Evolutionary conservation across 148 eudicot species (phyloP).

Genomic region (Chenopodium album): DNA sequence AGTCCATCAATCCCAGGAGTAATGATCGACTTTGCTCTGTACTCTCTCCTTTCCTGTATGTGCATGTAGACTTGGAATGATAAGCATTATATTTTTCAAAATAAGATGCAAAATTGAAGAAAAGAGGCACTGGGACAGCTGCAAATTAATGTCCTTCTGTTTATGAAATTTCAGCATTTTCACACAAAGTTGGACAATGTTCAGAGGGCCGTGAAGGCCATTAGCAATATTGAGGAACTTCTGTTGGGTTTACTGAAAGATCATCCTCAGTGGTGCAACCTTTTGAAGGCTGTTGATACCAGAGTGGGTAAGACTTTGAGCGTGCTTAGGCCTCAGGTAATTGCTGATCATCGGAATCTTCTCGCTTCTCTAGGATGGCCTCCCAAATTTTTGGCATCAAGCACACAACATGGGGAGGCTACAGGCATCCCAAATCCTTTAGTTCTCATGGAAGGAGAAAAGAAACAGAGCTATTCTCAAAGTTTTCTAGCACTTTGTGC

Average conservation of each 20-base stretch:
- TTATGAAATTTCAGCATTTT: constrained; percentile 31
- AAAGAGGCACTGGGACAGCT: neutral
- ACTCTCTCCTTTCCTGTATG: constrained; percentile 20
- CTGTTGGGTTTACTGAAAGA: constrained; percentile 28
- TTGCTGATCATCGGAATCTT: constrained; percentile 50
- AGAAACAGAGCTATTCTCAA: constrained; percentile 41
- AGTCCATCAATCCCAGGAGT: constrained; percentile 30
- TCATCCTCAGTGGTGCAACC: constrained; percentile 42
- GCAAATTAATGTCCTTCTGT: neutral
- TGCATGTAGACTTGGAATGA: constrained; percentile 15
- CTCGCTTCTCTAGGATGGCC: constrained; percentile 54
- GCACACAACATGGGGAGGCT: constrained; percentile 21
- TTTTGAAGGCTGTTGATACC: constrained; percentile 43
- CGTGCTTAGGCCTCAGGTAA: constrained; percentile 46
- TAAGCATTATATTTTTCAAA: neutral
- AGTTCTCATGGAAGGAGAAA: constrained; percentile 45
- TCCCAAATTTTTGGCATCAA: constrained; percentile 37
- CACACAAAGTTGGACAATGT: constrained; percentile 32
- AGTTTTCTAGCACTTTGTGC: constrained; percentile 55
- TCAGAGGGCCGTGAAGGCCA: constrained; percentile 36
- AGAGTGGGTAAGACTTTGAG: constrained; percentile 41
- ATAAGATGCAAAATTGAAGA: neutral
- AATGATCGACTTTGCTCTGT: constrained; percentile 21
- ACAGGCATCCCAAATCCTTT: constrained; percentile 45
- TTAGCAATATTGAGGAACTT: constrained; percentile 37